phyloP scores from a whole-genome alignment of 2,329 filamentous ascomycete species.

The Tolypocladium pustulatum region DNA sequence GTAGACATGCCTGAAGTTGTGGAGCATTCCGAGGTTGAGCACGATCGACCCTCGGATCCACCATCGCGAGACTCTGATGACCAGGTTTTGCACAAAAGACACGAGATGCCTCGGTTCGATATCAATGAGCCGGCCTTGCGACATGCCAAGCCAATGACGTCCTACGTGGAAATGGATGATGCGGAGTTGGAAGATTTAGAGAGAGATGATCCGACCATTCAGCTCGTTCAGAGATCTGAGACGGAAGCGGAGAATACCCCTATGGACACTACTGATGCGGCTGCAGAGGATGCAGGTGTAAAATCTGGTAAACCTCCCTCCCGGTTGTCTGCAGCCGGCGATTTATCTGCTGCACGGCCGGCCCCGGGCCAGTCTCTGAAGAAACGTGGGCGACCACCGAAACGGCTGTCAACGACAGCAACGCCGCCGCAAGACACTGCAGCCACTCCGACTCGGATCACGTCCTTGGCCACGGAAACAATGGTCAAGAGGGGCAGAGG shows the following conservation, averaged over 20 bases:
- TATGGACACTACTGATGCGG: slow-evolving; percentile 27
- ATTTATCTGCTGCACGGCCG: background rate
- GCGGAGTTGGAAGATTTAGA: slow-evolving; percentile 28
- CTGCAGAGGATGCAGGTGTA: slow-evolving; percentile 22
- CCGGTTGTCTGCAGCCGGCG: background rate
- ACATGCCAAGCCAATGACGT: slow-evolving; percentile 40
- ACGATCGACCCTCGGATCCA: slow-evolving; percentile 4
- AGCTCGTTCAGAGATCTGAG: background rate
- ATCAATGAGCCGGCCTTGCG: slow-evolving; percentile 38
- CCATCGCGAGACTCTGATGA: slow-evolving; percentile 2
- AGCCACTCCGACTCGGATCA: background rate
- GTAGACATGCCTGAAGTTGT: slow-evolving; percentile 10
- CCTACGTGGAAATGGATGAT: slow-evolving; percentile 40
- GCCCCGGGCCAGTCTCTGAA: slow-evolving; percentile 5
- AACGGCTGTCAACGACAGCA: slow-evolving; percentile 8
- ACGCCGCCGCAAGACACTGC: background rate
- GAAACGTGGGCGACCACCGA: slow-evolving; percentile 21
- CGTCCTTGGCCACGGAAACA: slow-evolving; percentile 1
- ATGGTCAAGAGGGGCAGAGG: slow-evolving; percentile 13
- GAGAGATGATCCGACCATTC: slow-evolving; percentile 27
- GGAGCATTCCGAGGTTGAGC: slow-evolving; percentile 7
- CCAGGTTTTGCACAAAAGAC: slow-evolving; percentile 11
- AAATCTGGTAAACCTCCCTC: slow-evolving; percentile 9
- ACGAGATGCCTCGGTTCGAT: slow-evolving; percentile 20
- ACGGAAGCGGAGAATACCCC: slow-evolving; percentile 2